Evolutionary conservation across 805 yeast species (phyloP).

Genomic region (Jamesozyma rosinii): DNA sequence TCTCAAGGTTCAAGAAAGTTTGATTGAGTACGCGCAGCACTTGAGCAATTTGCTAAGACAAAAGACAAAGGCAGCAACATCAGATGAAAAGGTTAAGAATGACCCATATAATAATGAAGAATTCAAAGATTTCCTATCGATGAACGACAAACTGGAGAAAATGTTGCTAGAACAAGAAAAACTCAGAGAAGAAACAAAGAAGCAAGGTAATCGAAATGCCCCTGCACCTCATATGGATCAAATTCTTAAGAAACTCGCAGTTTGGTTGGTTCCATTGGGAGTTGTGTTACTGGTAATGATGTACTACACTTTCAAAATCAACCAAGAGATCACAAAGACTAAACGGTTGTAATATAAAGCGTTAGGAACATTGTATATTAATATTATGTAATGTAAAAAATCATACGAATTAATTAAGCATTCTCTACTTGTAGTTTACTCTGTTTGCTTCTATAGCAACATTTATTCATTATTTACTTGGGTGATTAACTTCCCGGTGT

Average conservation of each 20-base stretch:
- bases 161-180: slow-evolving; percentile 26
- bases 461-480: slow-evolving; percentile 27
- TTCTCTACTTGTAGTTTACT: too few species aligned
- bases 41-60: slow-evolving; percentile 9
- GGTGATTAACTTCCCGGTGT: slow-evolving; percentile 45
- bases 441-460: too few species aligned
- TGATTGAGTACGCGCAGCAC: slow-evolving; percentile 17
- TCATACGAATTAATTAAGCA: too few species aligned
- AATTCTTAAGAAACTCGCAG: slow-evolving; percentile 19
- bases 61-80: neutral
- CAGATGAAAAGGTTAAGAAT: neutral
- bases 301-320: slow-evolving; percentile 29
- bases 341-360: slow-evolving; percentile 19
- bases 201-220: slow-evolving; percentile 6
- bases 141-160: slow-evolving; percentile 26
- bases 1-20: slow-evolving; percentile 17
- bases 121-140: slow-evolving; percentile 22
- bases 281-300: slow-evolving; percentile 27
- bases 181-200: slow-evolving; percentile 21
- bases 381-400: too few species aligned
- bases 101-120: slow-evolving; percentile 8
- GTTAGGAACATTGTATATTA: neutral
- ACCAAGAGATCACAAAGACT: slow-evolving; percentile 29
- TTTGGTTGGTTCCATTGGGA: slow-evolving; percentile 27
- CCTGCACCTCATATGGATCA: slow-evolving; percentile 24